Evolutionary conservation across 2,329 filamentous ascomycete species (phyloP).

Genomic region (Neoascochyta sp.): DNA sequence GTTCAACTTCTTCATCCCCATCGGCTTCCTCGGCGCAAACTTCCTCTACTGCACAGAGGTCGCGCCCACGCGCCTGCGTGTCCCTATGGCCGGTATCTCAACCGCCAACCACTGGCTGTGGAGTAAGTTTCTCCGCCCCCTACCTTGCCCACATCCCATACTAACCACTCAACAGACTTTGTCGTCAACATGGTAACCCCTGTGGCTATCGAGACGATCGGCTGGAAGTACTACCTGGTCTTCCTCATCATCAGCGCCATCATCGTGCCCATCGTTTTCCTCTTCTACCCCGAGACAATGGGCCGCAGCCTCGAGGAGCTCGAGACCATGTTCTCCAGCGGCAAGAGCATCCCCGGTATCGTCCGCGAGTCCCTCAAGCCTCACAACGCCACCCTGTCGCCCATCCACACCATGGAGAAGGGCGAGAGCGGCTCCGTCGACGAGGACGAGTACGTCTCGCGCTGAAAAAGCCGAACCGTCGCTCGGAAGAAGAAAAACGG

Average conservation of each 20-base stretch:
- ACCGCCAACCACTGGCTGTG: conserved; percentile 55
- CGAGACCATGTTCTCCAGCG: conserved; percentile 42
- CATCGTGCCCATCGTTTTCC: conserved; percentile 46
- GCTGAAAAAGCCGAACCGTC: no score
- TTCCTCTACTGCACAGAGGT: conserved; percentile 60
- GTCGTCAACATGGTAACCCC: conserved; percentile 28
- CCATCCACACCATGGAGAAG: conserved; percentile 12
- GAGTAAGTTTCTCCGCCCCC: conserved; percentile 15
- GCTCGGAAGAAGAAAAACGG: no score
- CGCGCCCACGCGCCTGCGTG: conserved; percentile 51
- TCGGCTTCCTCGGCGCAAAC: conserved; percentile 58
- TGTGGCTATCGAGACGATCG: conserved; percentile 50
- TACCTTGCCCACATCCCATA: no score
- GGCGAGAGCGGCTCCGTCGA: conserved; percentile 6
- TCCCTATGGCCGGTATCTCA: conserved; percentile 55
- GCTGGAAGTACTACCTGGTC: conserved; percentile 52
- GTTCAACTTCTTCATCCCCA: conserved; percentile 59
- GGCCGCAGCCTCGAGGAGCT: conserved; percentile 48
- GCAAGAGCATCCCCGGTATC: conserved; percentile 26
- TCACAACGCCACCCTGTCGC: conserved; percentile 8
- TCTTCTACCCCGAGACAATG: conserved; percentile 50
- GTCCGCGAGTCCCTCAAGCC: conserved; percentile 22
- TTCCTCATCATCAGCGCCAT: conserved; percentile 47
- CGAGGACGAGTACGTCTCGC: conserved; percentile 11
- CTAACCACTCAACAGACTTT: no score